Evolutionary conservation across 768 basidiomycete species (phyloP), one percentile per base, ranked within the genome.

Genomic region (Tulasnella sp.): DNA sequence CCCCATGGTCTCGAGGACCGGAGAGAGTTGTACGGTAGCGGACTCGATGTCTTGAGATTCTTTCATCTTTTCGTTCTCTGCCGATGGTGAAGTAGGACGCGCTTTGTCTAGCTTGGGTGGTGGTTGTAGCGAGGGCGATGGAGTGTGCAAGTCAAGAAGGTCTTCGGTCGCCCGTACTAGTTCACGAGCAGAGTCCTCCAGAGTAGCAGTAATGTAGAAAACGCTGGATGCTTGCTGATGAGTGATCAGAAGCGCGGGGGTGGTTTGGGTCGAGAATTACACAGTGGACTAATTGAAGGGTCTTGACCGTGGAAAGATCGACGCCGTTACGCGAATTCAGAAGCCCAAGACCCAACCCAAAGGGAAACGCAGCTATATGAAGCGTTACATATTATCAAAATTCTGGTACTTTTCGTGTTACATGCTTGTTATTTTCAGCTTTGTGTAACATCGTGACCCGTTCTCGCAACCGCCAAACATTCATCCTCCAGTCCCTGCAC

Each of bases 401-500:
- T 44, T 16, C 5, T 5, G n/a, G 17, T n/a, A 44, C 4, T 44
- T 17, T 44, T 44, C 16, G 5, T 44, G 14, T 6, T n/a, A 44
- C 42, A 17, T 17, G 42, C n/a, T 19, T 6, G 42, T 34, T 6
- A 19, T 44, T 19, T 68, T 26, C 19, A 40, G 39, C 39, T 22
- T 29, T 39, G 3, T n/a, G 41, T n/a, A 32, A 22, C 11, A 26
- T 72, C 62, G 42, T 73, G 74, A 1, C 74, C 72, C 29, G 84
- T 83, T 72, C 95, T 86, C 26, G 97, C 97, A 68, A 87, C 89
- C 32, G 82, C 81, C 70, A 98, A 81, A 80, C 96, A 98, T 75
- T 90, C 86, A 41, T 88, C 83, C 77, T 94, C 92, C 52, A 97
- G 78, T 2, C 88, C 90, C 32, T 82, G 82, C 22, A 92, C 74